Evolutionary conservation across 768 basidiomycete genomes (phyloP).

Genomic region (Boletus barrowsii): DNA sequence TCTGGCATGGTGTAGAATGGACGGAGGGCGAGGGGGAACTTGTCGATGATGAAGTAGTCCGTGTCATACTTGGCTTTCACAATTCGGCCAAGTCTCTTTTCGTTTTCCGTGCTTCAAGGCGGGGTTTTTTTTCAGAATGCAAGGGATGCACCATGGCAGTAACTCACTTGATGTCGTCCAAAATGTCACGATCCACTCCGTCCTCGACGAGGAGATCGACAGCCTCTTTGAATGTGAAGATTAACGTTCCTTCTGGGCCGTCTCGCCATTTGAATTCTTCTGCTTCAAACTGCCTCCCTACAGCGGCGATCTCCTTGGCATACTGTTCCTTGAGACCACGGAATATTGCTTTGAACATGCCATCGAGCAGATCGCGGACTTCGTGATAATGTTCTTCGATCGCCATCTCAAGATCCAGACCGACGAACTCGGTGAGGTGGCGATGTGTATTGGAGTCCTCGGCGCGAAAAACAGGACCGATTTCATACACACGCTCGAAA

Average conservation of each 20-base stretch:
- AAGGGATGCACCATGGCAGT: background rate
- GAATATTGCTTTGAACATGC: conserved; percentile 85
- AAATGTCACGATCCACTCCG: conserved; percentile 69
- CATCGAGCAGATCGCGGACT: conserved; percentile 89
- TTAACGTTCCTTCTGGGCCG: conserved; percentile 66
- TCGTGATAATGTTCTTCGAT: conserved; percentile 99
- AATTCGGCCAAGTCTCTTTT: conserved; percentile 86
- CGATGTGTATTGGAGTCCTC: conserved; percentile 97
- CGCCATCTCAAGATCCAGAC: conserved; percentile 98
- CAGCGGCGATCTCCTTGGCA: conserved; percentile 75
- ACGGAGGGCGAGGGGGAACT: conserved; percentile 92
- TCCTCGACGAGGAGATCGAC: conserved; percentile 84
- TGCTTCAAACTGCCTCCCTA: conserved; percentile 86
- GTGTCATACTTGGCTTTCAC: conserved; percentile 93
- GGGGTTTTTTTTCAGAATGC: conserved; percentile 4
- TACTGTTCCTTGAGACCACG: conserved; percentile 73
- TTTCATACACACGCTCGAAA: conserved; percentile 97
- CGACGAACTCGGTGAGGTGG: conserved; percentile 97
- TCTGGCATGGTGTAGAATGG: conserved; percentile 99
- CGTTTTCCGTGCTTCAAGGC: conserved; percentile 81
- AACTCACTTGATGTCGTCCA: conserved; percentile 88
- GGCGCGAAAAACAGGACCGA: conserved; percentile 94
- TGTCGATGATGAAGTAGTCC: conserved; percentile 99
- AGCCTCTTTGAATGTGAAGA: conserved; percentile 83
- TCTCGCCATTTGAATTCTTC: conserved; percentile 94